A percentile compares a stretch with the other conserved stretches of the same genome.
phyloP scores from a whole-genome alignment of 179 eudicot genomes.

The Gypsophila paniculata region DNA sequence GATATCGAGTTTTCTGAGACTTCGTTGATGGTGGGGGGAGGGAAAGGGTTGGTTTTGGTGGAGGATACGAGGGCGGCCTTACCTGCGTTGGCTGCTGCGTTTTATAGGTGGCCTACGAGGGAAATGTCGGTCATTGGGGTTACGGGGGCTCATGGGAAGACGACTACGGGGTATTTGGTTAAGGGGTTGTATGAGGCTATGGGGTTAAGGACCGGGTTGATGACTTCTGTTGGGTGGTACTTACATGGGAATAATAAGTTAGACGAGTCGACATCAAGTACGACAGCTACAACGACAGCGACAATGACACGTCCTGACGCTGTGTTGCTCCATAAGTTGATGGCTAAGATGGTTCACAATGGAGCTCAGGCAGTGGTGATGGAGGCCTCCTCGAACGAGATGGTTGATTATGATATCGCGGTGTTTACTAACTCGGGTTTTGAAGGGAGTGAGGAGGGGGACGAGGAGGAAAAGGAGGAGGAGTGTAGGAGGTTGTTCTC shows the following conservation, averaged over 20 bases:
- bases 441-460: constrained; percentile 37
- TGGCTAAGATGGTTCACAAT: constrained; percentile 92
- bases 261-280: constrained; percentile 26
- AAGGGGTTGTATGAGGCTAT: constrained; percentile 85
- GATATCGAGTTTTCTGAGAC: constrained; percentile 46
- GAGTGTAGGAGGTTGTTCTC: constrained; percentile 62
- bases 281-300: no score
- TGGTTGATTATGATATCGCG: constrained; percentile 92
- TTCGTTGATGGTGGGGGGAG: constrained; percentile 27
- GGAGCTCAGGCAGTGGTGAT: constrained; percentile 92
- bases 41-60: constrained; percentile 91
- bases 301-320: constrained; percentile 41
- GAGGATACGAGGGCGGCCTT: constrained; percentile 78
- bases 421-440: constrained; percentile 74
- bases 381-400: constrained; percentile 77
- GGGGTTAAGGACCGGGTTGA: constrained; percentile 94
- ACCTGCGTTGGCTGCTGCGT: constrained; percentile 70
- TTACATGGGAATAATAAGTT: constrained; percentile 80
- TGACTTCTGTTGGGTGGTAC: constrained; percentile 73
- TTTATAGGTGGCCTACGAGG: constrained; percentile 70
- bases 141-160: constrained; percentile 85
- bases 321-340: constrained; percentile 75
- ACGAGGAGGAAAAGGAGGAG: constrained; percentile 65
- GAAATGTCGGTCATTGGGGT: constrained; percentile 79
- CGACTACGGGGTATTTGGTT: constrained; percentile 59